phyloP scores from a whole-genome alignment of 2,329 filamentous ascomycete genomes.

The Alternaria brassicae region DNA sequence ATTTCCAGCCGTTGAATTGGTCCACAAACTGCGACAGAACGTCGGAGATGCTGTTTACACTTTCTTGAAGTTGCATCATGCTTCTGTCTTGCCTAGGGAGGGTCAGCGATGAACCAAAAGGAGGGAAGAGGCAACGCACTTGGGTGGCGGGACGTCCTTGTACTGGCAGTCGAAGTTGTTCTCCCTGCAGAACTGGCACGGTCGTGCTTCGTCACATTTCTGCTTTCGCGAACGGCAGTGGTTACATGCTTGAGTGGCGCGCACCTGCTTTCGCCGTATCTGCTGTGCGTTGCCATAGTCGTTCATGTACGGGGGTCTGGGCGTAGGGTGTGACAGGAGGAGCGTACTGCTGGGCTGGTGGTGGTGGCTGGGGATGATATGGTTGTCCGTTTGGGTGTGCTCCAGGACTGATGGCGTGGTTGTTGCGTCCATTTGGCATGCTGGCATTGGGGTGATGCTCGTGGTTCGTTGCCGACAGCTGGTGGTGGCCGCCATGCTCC shows the following conservation, averaged over 20 bases:
- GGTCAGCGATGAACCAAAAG: conserved; percentile 25
- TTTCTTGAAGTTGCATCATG: conserved; percentile 57
- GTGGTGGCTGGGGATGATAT: conserved; percentile 40
- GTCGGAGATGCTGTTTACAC: conserved; percentile 50
- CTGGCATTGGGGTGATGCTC: conserved; percentile 46
- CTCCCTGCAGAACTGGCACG: conserved; percentile 74
- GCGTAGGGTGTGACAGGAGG: conserved; percentile 37
- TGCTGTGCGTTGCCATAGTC: conserved; percentile 37
- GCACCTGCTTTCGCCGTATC: conserved; percentile 47
- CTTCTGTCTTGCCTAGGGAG: conserved; percentile 55
- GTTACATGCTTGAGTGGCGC: conserved; percentile 70
- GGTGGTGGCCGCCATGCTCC: conserved; percentile 47
- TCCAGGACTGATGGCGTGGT: conserved; percentile 37
- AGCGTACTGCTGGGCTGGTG: conserved; percentile 41
- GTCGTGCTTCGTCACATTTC: conserved; percentile 52
- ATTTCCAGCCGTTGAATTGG: conserved; percentile 45
- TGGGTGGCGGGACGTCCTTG: conserved; percentile 87
- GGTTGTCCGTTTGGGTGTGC: conserved; percentile 39
- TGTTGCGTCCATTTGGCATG: conserved; percentile 45
- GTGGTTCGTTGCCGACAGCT: conserved; percentile 40
- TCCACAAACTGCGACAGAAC: conserved; percentile 40
- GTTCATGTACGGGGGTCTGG: conserved; percentile 38
- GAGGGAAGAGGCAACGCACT: conserved; percentile 63
- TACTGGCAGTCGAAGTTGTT: conserved; percentile 87
- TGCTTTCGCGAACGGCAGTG: conserved; percentile 52